Conservation (phyloP, 345 rosid species). For the Firmiana major region DNA sequence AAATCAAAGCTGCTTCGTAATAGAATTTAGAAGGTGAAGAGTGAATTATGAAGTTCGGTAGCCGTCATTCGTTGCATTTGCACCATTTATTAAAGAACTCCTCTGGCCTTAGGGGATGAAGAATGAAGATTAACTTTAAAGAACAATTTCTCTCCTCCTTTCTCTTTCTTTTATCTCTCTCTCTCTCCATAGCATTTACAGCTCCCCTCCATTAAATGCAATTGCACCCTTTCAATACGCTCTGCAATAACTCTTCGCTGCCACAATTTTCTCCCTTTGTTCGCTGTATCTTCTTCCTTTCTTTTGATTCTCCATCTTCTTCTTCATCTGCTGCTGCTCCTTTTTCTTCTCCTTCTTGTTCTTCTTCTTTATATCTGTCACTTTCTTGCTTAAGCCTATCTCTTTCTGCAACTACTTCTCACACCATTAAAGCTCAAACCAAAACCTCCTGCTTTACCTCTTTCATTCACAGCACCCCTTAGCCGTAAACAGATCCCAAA, state of each 20-base stretch:
- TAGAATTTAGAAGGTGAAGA: background rate
- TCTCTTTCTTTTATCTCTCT: constrained; percentile 20
- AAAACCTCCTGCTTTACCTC: constrained; percentile 12
- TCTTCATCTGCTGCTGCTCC: background rate
- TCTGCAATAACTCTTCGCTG: constrained; percentile 64
- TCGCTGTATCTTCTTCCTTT: background rate
- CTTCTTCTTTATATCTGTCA: background rate
- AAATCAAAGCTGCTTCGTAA: background rate
- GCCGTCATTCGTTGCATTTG: constrained; percentile 51
- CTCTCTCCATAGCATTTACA: constrained; percentile 31
- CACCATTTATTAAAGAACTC: constrained; percentile 11
- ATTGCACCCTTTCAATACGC: constrained; percentile 67
- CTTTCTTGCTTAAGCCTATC: background rate
- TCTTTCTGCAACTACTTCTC: background rate
- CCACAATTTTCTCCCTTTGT: constrained; percentile 32
- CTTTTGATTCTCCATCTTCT: background rate
- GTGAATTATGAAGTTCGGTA: constrained; percentile 26
- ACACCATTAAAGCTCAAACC: constrained; percentile 16
- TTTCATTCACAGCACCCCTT: background rate
- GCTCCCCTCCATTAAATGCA: constrained; percentile 67
- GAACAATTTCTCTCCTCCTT: constrained; percentile 4
- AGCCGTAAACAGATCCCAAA: constrained; percentile 23
- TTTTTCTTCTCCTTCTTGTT: background rate
- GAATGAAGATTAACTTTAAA: background rate
- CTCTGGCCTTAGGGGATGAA: background rate